Percentiles rank a stretch among this genome's conserved stretches.
Evolutionary conservation across 495 filamentous ascomycete species (phyloP).

Genomic region (Staphylotrichum tortipilum): DNA sequence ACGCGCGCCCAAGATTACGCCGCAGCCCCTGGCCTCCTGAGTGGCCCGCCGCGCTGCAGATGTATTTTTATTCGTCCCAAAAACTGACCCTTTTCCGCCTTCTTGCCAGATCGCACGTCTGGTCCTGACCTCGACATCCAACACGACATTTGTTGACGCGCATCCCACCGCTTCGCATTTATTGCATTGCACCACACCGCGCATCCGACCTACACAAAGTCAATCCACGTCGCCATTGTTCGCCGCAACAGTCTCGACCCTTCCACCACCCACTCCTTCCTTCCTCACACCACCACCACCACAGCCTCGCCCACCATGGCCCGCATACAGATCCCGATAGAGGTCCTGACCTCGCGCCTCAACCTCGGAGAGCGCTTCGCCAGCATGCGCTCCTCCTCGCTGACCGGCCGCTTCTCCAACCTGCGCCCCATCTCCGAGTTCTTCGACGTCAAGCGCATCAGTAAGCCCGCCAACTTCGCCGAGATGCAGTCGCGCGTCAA

Average conservation of each 20-base stretch:
- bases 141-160: slow-evolving; percentile 3
- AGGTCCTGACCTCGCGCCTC: slow-evolving; percentile 80
- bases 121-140: too few species aligned
- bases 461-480: slow-evolving; percentile 82
- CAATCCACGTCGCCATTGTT: background rate
- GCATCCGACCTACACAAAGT: background rate
- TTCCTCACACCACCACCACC: background rate
- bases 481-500: slow-evolving; percentile 91
- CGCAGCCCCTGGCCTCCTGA: background rate
- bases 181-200: background rate
- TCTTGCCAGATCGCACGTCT: slow-evolving; percentile 26
- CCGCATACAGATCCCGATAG: slow-evolving; percentile 82
- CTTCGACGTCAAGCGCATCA: slow-evolving; percentile 87
- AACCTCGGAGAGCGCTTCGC: slow-evolving; percentile 68
- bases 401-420: slow-evolving; percentile 81
- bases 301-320: slow-evolving; percentile 51
- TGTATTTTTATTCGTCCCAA: slow-evolving; percentile 20
- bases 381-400: slow-evolving; percentile 64
- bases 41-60: background rate
- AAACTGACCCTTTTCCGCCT: slow-evolving; percentile 14
- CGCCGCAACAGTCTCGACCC: background rate
- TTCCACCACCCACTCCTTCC: background rate
- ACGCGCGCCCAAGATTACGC: background rate
- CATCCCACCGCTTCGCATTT: background rate
- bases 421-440: slow-evolving; percentile 88